Base-by-base conservation (phyloP, 257 asterid genomes). In the Jacaranda copaia region DNA sequence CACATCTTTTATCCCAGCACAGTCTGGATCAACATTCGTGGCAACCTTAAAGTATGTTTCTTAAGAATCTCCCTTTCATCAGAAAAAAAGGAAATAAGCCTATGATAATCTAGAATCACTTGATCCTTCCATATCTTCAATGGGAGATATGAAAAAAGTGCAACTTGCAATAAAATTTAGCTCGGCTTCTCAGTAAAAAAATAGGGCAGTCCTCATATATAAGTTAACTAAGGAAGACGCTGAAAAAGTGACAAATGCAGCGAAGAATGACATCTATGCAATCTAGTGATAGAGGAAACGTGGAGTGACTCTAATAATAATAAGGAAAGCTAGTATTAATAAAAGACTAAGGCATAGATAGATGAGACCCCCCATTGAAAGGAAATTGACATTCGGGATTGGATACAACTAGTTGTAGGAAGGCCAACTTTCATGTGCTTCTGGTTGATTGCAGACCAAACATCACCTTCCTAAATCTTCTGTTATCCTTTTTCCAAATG, bases 381-480 rank as follows among this genome's bases (percentile, higher is more conserved):
- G 65, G 35, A 46, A 73, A 45, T 25, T 38, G 7, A 63, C 60
- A 59, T 35, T 36, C 25, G 19, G n/a, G 42, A 63, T 46, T 9
- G 36, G 35, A 46, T 48, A 62, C 19, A 4, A 14, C 49, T 63
- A 65, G 52, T 62, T 62, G 9, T 35, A 62, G 20, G 49, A 60
- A 62, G 19, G 32, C 11, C n/a, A 45, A 38, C 55, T 60, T 73
- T 46, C 63, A 52, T 58, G 68, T 59, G 69, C 18, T 45, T 16
- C 5, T 13, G 46, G 49, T 36, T 42, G 57, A 5, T 8, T 4
- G 45, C 35, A 39, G 39, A 46, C 45, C 32, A 25, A 60, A 15
- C 13, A 73, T 73, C 49, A 38, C 36, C 77, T 18, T 45, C 58
- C 53, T 19, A 72, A 46, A 14, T 62, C 45, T 59, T 59, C 16